Base-by-base conservation (phyloP, 1,284 basidiomycete species). In the Sporisorium iseilematis-ciliati region DNA sequence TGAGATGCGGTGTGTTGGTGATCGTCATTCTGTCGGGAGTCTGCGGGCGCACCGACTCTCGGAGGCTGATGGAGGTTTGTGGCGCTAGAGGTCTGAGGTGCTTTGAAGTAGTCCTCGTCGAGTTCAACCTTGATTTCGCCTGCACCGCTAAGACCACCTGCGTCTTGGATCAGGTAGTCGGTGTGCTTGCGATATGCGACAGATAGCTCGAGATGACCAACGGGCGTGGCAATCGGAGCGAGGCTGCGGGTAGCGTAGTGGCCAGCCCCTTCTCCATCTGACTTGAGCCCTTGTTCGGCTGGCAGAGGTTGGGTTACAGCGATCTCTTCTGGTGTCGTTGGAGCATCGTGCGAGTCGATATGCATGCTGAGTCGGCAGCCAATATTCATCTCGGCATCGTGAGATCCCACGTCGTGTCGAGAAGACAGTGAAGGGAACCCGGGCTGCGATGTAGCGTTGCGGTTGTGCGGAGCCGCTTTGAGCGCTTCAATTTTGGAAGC, bases 41-140 rank as follows among this genome's bases (percentile, higher is more conserved):
- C 23, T 4, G 33, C 20, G 0, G n/a, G 16, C 20, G 46, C 25
- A 52, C 20, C 26, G n/a, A 20, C 48, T 49, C 18, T 26, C 4
- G 20, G 10, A 4, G 48, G 48, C 38, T 41, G 51, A 21, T 51
- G 21, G 1, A 51, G 50, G 31, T 51, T 51, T 6, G n/a, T 49
- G 59, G 55, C 26, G 25, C 38, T 38, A 20, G 40, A n/a, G 14
- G n/a, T 46, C 18, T 23, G 57, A 14, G 50, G 53, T 21, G 73
- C 64, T 33, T 51, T 41, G 51, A 81, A 81, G 55, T 75, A 81
- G 52, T 80, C 78, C 42, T 81, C 80, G 41, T 81, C 80, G 31
- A 81, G 43, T 11, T 78, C 76, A 18, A 80, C 42, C 25, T 62
- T 53, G 56, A 76, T 62, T 14, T 66, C 60, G 16, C 53, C 46